phyloP scores from a whole-genome alignment of 768 basidiomycete species.

The Pulveroboletus ravenelii region DNA sequence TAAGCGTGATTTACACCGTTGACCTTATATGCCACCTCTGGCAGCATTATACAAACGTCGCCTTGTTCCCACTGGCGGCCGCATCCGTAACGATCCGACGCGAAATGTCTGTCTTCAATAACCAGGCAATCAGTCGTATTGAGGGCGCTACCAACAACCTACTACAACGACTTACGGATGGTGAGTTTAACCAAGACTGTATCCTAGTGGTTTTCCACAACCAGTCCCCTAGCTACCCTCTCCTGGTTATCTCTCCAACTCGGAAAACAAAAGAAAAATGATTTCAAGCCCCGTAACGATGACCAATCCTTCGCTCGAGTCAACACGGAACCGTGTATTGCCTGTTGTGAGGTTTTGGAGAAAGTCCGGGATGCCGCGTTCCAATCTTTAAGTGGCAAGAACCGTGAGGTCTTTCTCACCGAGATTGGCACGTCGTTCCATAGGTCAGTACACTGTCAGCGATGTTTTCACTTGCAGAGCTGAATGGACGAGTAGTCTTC shows the following conservation, averaged over 20 bases:
- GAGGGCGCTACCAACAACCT: conserved; percentile 80
- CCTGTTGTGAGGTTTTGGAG: conserved; percentile 81
- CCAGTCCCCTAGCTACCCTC: conserved; percentile 49
- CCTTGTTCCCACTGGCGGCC: conserved; percentile 80
- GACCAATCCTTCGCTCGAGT: conserved; percentile 91
- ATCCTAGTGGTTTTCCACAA: neutral
- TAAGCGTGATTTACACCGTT: conserved; percentile 61
- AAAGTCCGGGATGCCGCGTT: conserved; percentile 74
- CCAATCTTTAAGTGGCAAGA: conserved; percentile 84
- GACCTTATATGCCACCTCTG: conserved; percentile 93
- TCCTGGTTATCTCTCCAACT: conserved; percentile 73
- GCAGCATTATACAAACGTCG: conserved; percentile 94
- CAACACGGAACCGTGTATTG: conserved; percentile 88
- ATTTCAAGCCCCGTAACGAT: conserved; percentile 96
- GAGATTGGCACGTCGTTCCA: conserved; percentile 96
- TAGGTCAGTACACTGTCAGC: conserved; percentile 41
- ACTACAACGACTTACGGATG: conserved; percentile 75
- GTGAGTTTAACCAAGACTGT: conserved; percentile 40
- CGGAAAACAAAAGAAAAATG: conserved; percentile 89
- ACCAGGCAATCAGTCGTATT: conserved; percentile 76
- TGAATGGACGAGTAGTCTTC: conserved; percentile 47
- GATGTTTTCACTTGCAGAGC: neutral
- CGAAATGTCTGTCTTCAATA: conserved; percentile 92
- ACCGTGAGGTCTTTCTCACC: conserved; percentile 85
- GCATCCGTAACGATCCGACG: conserved; percentile 82